These are phyloP conservation scores for Candida silvicultrix DNA, from an alignment of 805 yeast genomes.

Conservation along the genomic window DNA sequence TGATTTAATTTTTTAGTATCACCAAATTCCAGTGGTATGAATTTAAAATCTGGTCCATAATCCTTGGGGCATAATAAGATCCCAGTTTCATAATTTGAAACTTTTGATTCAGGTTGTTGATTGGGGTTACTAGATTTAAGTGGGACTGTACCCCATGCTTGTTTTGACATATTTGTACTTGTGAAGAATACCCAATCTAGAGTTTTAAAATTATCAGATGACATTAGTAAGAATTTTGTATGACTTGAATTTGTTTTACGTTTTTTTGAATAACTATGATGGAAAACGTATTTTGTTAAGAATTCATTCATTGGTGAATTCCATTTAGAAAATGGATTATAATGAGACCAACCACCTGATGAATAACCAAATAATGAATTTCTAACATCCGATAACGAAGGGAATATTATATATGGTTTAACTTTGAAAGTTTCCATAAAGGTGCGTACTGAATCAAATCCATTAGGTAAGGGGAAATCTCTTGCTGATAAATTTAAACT, in stretches of 20 bases:
- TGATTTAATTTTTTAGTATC: slow-evolving; percentile 19
- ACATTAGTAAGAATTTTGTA: slow-evolving; percentile 58
- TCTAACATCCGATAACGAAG: slow-evolving; percentile 35
- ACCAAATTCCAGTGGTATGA: slow-evolving; percentile 39
- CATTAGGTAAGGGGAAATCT: slow-evolving; percentile 7
- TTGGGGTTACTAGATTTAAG: slow-evolving; percentile 8
- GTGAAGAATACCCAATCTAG: slow-evolving; percentile 69
- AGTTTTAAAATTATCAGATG: slow-evolving; percentile 41
- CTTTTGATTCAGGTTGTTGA: slow-evolving; percentile 22
- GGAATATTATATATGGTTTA: slow-evolving; percentile 35
- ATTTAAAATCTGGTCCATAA: slow-evolving; percentile 12
- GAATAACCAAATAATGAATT: slow-evolving; percentile 36
- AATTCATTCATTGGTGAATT: slow-evolving; percentile 33
- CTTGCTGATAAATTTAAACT: background rate
- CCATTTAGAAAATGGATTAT: slow-evolving; percentile 24
- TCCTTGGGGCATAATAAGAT: slow-evolving; percentile 34
- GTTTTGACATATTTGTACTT: slow-evolving; percentile 67
- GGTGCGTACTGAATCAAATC: slow-evolving; percentile 10
- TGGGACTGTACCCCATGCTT: slow-evolving; percentile 75
- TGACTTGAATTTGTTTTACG: slow-evolving; percentile 45
- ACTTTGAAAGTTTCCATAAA: slow-evolving; percentile 24
- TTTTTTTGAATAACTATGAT: slow-evolving; percentile 23
- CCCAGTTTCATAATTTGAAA: slow-evolving; percentile 50
- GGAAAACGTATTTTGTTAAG: slow-evolving; percentile 33
- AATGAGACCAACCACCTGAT: slow-evolving; percentile 47